These are phyloP conservation scores for Elaeis guineensis DNA, from an alignment of 176 grass and related monocot genomes.

Conservation along the genomic window DNA sequence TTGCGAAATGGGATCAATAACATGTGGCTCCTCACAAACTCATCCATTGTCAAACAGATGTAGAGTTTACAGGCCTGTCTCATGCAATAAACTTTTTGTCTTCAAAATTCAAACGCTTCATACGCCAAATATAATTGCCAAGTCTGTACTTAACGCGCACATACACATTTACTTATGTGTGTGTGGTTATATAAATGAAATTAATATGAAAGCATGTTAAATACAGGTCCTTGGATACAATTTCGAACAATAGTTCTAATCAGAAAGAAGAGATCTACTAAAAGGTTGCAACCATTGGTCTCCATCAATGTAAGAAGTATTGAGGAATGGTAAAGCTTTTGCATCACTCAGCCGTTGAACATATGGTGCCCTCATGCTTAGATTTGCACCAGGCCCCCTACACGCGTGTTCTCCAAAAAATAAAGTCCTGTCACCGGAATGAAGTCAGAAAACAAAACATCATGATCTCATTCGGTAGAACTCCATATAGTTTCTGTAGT, in stretches of 20 bases:
- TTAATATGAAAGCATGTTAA: not conserved
- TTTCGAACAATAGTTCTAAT: too few relatives aligned
- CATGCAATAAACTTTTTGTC: too few relatives aligned
- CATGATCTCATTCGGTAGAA: conserved; percentile 1
- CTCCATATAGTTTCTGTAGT: too few relatives aligned
- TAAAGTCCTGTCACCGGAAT: conserved; percentile 35
- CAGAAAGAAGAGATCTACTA: too few relatives aligned
- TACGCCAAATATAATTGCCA: too few relatives aligned
- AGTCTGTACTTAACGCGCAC: too few relatives aligned
- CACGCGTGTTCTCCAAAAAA: conserved; percentile 79
- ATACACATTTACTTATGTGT: too few relatives aligned
- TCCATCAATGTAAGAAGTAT: conserved; percentile 68
- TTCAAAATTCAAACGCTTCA: too few relatives aligned
- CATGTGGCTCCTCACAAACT: too few relatives aligned
- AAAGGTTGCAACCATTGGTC: conserved; percentile 65
- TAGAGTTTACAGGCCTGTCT: too few relatives aligned
- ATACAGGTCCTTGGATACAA: not conserved
- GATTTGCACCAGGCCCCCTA: conserved; percentile 58
- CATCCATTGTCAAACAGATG: too few relatives aligned
- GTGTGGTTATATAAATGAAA: not conserved
- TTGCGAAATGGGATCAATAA: too few relatives aligned
- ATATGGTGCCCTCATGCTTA: conserved; percentile 44
- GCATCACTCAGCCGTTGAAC: conserved; percentile 46
- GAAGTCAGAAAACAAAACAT: conserved; percentile 7
- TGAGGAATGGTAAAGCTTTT: conserved; percentile 61